Conservation (phyloP, 2,329 filamentous ascomycete species). For the Microdochium nivale region DNA sequence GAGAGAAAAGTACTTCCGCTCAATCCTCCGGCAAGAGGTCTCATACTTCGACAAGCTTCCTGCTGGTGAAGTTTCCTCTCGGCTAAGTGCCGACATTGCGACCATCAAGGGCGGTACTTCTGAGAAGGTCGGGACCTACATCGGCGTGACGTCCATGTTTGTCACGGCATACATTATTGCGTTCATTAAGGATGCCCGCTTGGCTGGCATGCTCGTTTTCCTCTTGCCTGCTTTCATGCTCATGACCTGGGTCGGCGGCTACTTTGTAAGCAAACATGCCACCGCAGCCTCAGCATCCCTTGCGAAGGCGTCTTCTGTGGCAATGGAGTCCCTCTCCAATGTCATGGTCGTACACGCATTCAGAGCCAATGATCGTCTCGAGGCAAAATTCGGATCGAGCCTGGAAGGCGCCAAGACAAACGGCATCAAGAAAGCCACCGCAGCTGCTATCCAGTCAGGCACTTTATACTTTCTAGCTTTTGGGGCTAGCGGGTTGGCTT, state of each 20-base stretch:
- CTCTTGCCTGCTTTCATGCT: conserved; percentile 46
- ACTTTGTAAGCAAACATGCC: conserved; percentile 37
- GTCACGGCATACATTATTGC: conserved; percentile 52
- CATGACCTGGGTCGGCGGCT: conserved; percentile 43
- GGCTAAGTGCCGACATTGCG: conserved; percentile 50
- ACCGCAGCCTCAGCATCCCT: conserved; percentile 34
- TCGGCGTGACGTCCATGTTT: conserved; percentile 50
- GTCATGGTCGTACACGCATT: conserved; percentile 47
- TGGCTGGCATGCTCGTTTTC: conserved; percentile 49
- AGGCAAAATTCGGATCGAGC: conserved; percentile 39
- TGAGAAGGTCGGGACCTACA: conserved; percentile 52
- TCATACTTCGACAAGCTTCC: conserved; percentile 49
- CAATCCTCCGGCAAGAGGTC: conserved; percentile 45
- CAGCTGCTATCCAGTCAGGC: conserved; percentile 48
- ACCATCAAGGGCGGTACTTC: conserved; percentile 51
- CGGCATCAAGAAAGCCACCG: conserved; percentile 46
- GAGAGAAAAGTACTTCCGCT: conserved; percentile 44
- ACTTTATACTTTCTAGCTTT: conserved; percentile 60
- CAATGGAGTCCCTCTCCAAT: conserved; percentile 43
- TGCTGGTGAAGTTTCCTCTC: conserved; percentile 46
- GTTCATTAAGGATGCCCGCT: conserved; percentile 47
- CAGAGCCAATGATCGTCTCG: conserved; percentile 40
- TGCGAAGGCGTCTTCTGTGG: conserved; percentile 44
- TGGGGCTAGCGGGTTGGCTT: conserved; percentile 54
- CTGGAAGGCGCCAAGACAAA: conserved; percentile 35